Percentiles rank a stretch among this genome's conserved stretches.
Conservation (phyloP, 768 basidiomycete genomes). For the Lactarius sp. region DNA sequence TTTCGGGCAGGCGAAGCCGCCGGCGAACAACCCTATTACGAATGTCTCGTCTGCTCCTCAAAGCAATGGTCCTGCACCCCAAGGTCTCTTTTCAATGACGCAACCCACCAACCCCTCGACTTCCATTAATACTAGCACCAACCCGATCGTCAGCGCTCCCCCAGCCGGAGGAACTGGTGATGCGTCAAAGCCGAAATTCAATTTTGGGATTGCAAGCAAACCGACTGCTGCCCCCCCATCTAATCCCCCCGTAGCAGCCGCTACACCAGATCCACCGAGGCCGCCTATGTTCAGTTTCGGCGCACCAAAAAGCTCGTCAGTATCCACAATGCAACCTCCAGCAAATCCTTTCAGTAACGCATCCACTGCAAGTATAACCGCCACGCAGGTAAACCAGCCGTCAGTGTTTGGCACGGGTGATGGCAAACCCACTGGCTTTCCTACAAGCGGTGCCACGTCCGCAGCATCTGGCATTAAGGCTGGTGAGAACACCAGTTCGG, state of each 20-base stretch:
- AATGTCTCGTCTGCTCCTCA: conserved; percentile 12
- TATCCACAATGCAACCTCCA: conserved; percentile 2
- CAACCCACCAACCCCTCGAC: conserved; percentile 4
- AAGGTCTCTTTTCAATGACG: conserved; percentile 5
- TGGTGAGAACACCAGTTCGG: neutral
- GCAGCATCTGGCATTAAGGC: neutral
- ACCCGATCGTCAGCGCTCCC: conserved; percentile 8
- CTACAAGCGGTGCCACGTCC: neutral
- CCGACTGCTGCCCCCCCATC: conserved; percentile 11
- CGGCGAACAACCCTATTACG: conserved; percentile 20
- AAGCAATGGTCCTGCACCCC: conserved; percentile 5
- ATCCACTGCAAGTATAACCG: neutral
- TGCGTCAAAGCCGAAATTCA: conserved; percentile 23
- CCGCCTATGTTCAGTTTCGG: conserved; percentile 10
- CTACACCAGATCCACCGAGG: conserved; percentile 11
- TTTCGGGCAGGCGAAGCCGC: conserved; percentile 11
- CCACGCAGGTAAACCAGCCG: neutral
- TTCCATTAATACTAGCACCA: neutral
- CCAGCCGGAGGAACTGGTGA: conserved; percentile 8
- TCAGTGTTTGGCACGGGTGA: conserved; percentile 7
- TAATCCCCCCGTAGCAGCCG: conserved; percentile 10
- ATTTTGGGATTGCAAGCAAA: conserved; percentile 25
- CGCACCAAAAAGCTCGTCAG: neutral
- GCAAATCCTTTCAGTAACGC: conserved; percentile 18
- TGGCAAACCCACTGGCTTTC: neutral